phyloP scores from a whole-genome alignment of 306 rosid species.

The Cucurbita ficifolia region DNA sequence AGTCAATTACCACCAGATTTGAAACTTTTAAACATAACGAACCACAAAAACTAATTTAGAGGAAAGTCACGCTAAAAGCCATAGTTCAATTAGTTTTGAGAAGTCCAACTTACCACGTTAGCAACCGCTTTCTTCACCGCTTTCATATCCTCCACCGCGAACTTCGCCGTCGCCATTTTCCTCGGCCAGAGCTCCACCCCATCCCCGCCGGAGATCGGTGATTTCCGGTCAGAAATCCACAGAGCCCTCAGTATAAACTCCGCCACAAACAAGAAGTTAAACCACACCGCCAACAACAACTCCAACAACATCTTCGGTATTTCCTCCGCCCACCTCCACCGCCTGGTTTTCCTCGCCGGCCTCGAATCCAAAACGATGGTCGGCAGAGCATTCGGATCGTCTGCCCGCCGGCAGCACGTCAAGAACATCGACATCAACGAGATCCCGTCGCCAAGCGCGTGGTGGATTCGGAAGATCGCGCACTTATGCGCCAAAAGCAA shows the following conservation, averaged over 20 bases:
- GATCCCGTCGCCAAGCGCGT: conserved; percentile 70
- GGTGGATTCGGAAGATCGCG: conserved; percentile 45
- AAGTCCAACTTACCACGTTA: conserved; percentile 24
- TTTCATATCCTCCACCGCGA: conserved; percentile 55
- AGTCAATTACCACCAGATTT: no score
- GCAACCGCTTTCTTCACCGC: conserved; percentile 37
- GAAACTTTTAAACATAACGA: no score
- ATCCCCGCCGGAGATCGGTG: conserved; percentile 49
- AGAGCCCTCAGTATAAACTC: conserved; percentile 26
- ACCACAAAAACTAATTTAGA: no score
- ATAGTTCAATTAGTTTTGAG: neutral
- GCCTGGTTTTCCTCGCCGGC: neutral
- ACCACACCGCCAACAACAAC: conserved; percentile 15
- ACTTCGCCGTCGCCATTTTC: conserved; percentile 52
- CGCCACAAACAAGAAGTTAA: conserved; percentile 28
- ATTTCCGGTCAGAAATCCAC: conserved; percentile 47
- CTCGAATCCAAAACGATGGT: conserved; percentile 5
- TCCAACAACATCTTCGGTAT: conserved; percentile 8
- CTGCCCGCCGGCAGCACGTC: conserved; percentile 34
- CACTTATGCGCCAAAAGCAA: conserved; percentile 47
- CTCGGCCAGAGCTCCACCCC: conserved; percentile 91
- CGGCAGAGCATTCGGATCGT: conserved; percentile 23
- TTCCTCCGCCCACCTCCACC: neutral
- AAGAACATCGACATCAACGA: conserved; percentile 72
- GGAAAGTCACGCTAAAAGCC: neutral